Base-by-base conservation (phyloP, 257 asterid species). In the Sherardia arvensis region DNA sequence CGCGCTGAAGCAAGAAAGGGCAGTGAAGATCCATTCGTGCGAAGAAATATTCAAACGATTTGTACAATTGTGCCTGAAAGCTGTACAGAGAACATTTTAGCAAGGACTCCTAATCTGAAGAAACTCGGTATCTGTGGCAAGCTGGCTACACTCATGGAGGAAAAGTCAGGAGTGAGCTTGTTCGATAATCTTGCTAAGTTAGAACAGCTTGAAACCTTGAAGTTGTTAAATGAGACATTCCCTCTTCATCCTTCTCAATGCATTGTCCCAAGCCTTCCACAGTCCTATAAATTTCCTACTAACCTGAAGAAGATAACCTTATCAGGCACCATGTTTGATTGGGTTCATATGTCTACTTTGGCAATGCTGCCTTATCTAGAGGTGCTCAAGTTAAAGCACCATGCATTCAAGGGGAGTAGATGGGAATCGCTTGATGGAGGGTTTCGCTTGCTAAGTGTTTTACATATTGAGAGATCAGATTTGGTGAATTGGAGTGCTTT, bases 351-450 rank as follows among this genome's bases (percentile, higher is more conserved):
- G 76, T 73, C 76, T 0, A 74, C 76, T 0, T 61, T 81, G 0
- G 81, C 81, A 8, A 56, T 62, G 76, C 71, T 78, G 43, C 78
- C 76, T 10, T 73, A 69, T 23, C 74, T 81, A 8, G 82, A 81
- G 68, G 81, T 81, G 60, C 74, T 81, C 8, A 81, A 81, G 69
- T 51, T 81, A 25, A 75, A 73, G 62, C 74, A 75, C 51, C 30
- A 59, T 22, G 84, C 83, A 8, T 81, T 81, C 64, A 57, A 68
- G 74, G 86, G 86, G 21, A 59, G 27, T 4, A 30, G 29, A 7
- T 78, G 84, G 87, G 80, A 76, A 62, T 70, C 80, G 0, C 59
- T 65, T 2, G 84, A 78, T 18, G 80, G 77, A 7, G 80, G 78
- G 26, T 78, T 81, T 62, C 76, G 77, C 18, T 58, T 69, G 51